Base-by-base conservation (phyloP, 192 early-diverging fungal species). In the Umbelopsis sp. region DNA sequence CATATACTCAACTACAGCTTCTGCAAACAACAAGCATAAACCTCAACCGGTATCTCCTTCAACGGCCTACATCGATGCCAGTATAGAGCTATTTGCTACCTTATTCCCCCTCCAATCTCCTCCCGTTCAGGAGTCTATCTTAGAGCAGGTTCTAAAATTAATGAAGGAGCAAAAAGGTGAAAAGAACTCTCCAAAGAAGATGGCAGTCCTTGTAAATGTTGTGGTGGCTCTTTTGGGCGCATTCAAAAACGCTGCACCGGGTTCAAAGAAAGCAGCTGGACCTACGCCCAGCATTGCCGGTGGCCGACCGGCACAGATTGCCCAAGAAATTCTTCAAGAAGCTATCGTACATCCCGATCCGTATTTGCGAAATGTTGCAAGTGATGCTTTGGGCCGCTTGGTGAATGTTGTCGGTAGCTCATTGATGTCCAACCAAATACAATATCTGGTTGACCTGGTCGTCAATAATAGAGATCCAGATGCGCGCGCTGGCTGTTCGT, bases 401-500 rank as follows among this genome's bases (percentile, higher is more conserved):
- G 85, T 94, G 1, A 86, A 89, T 23, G 80, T 90, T 20, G 84
- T 89, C 2, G 88, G 90, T 15, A 86, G 86, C 3, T 53, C 84
- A 13, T 85, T 92, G 68, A 83, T 93, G 21, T 87, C 92, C 52
- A 83, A 85, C 23, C 82, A 93, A 30, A 90, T 94, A 55, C 88
- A 94, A 68, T 78, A 81, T 23, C 80, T 94, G n/a, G 88, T 94
- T 25, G 91, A 95, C 65, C 86, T 92, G 79, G 92, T 97, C 1
- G 94, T 98, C 23, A 91, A 91, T 20, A 93, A 93, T 55, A 85
- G 97, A 9, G 96, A 98, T 66, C 97, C 95, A 4, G 96, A 98
- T 84, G 89, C 92, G 2, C 90, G 98, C 2, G 94, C 96, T 1
- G 96, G 98, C n/a, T 89, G 92, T 9, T 91, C 94, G 0, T 82